Conservation (phyloP, 768 basidiomycete species). For the Naganishia vaughanmartiniae region DNA sequence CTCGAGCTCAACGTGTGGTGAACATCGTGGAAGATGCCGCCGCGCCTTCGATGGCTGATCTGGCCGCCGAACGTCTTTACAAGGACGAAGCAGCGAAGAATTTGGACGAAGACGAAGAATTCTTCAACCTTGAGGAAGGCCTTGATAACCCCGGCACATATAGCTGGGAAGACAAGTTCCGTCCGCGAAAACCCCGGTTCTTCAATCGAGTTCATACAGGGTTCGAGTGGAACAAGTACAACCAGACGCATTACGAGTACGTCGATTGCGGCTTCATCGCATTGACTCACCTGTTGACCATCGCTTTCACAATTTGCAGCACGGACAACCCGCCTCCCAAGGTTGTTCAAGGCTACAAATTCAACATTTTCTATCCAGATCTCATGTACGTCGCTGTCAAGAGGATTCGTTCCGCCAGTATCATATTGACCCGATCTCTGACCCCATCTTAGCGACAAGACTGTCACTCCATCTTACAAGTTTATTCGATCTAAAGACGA, state of each 20-base stretch:
- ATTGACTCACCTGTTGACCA: neutral
- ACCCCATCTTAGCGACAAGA: slow-evolving; percentile 94
- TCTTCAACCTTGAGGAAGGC: slow-evolving; percentile 90
- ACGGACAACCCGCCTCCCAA: slow-evolving; percentile 99
- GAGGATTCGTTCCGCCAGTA: slow-evolving; percentile 53
- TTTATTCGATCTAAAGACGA: slow-evolving; percentile 91
- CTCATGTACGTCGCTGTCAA: slow-evolving; percentile 60
- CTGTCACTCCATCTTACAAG: slow-evolving; percentile 93
- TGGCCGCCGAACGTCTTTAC: slow-evolving; percentile 85
- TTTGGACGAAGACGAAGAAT: slow-evolving; percentile 90
- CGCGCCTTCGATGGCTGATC: slow-evolving; percentile 62
- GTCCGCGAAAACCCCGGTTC: slow-evolving; percentile 94
- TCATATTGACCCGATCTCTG: slow-evolving; percentile 91
- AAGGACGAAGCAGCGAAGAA: slow-evolving; percentile 68
- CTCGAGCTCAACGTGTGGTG: slow-evolving; percentile 57
- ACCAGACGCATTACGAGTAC: slow-evolving; percentile 98
- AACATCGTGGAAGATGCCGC: slow-evolving; percentile 53
- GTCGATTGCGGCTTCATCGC: slow-evolving; percentile 46
- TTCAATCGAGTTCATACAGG: slow-evolving; percentile 99
- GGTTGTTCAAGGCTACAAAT: slow-evolving; percentile 99
- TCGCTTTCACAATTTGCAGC: slow-evolving; percentile 54
- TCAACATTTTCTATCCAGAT: slow-evolving; percentile 98
- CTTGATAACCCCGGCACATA: slow-evolving; percentile 79
- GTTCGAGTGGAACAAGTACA: slow-evolving; percentile 99
- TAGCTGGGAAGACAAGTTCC: slow-evolving; percentile 98